Conservation (phyloP, 345 rosid species). For the Moricandia moricandioides region DNA sequence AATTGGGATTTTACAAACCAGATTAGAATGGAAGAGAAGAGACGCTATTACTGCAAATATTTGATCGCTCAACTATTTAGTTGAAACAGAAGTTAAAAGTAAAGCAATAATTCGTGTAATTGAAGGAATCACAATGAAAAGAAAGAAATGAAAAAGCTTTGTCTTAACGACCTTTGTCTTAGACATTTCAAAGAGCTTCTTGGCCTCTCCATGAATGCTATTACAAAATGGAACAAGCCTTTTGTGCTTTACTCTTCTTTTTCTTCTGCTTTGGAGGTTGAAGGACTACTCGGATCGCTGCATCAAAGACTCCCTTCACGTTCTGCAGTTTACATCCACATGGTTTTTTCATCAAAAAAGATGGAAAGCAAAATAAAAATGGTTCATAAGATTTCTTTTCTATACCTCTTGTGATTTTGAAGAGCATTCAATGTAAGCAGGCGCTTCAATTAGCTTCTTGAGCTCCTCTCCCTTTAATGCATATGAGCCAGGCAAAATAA, state of each 20-base stretch:
- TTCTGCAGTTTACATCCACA: conserved; percentile 51
- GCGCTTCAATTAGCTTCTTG: conserved; percentile 69
- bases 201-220: conserved; percentile 11
- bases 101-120: not conserved
- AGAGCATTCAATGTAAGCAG: conserved; percentile 87
- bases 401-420: conserved; percentile 88
- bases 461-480: conserved; percentile 79
- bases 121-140: too few relatives aligned
- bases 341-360: conserved; percentile 3
- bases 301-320: conserved; percentile 89
- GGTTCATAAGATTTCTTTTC: not conserved
- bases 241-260: conserved; percentile 82
- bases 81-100: conserved; percentile 10
- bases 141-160: too few relatives aligned
- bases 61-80: not conserved
- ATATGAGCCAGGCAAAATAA: not conserved
- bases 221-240: conserved; percentile 88
- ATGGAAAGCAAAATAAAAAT: not conserved
- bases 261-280: conserved; percentile 91
- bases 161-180: too few relatives aligned
- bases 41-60: not conserved
- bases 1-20: not conserved
- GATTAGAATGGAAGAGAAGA: not conserved
- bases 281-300: conserved; percentile 87
- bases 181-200: conserved; percentile 23